Conservation (phyloP, 169 alveolate genomes). For the Besnoitia besnoiti region DNA sequence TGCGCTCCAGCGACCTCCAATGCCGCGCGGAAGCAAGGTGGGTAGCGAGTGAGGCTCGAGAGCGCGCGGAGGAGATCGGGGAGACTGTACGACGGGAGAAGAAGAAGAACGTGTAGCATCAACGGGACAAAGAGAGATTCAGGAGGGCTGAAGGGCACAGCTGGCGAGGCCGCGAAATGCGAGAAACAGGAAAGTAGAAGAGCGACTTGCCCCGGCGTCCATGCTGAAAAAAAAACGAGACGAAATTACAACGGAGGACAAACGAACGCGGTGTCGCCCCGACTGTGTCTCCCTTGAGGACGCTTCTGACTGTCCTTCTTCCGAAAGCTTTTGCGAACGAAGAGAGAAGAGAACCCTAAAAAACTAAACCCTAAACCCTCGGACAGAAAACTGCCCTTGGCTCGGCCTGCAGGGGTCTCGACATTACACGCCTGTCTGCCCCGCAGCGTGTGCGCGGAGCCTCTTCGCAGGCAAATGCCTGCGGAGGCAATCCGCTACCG, state of each 20-base stretch:
- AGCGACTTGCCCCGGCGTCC: constrained; percentile 13
- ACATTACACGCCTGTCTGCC: no score
- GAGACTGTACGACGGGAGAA: constrained; percentile 21
- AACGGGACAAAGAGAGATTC: not conserved
- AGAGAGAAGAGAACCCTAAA: no score
- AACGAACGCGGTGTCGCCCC: not conserved
- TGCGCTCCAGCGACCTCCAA: not conserved
- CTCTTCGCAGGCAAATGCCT: no score
- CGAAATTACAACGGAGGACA: not conserved
- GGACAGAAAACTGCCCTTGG: no score
- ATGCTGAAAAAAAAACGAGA: not conserved
- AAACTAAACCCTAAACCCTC: no score
- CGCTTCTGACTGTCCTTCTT: no score
- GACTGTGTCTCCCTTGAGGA: no score
- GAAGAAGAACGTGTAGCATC: not conserved
- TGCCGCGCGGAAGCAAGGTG: not conserved
- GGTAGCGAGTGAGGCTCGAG: not conserved
- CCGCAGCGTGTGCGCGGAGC: no score
- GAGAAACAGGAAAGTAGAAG: not conserved
- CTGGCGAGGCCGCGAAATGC: not conserved
- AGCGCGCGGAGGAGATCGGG: not conserved
- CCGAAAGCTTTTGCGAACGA: no score
- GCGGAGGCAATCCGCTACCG: no score
- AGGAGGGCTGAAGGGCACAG: not conserved
- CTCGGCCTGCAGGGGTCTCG: no score